phyloP scores from a whole-genome alignment of 2,329 filamentous ascomycete genomes.

The Trichoderma koningii region DNA sequence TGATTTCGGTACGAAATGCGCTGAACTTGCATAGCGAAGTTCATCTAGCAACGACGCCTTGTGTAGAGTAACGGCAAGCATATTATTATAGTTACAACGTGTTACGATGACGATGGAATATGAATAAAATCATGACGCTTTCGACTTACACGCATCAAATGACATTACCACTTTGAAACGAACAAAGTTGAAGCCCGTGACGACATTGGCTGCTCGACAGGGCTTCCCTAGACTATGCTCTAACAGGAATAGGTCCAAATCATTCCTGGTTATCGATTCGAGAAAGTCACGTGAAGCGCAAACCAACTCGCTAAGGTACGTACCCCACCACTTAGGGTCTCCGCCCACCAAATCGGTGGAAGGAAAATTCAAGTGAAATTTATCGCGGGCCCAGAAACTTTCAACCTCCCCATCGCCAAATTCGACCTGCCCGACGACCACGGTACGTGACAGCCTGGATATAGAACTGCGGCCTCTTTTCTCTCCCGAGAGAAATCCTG shows the following conservation, averaged over 20 bases:
- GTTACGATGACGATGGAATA: slow-evolving; percentile 14
- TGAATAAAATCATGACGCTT: background rate
- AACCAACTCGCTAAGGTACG: slow-evolving; percentile 36
- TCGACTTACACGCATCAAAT: background rate
- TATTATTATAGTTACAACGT: background rate
- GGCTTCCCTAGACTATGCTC: background rate
- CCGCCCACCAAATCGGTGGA: slow-evolving; percentile 43
- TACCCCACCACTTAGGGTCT: slow-evolving; percentile 43
- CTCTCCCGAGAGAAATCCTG: background rate
- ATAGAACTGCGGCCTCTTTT: background rate
- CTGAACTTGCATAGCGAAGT: slow-evolving; percentile 19
- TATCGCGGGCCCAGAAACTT: slow-evolving; percentile 40
- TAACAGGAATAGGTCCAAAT: background rate
- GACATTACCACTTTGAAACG: too few relatives aligned
- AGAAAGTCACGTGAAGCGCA: slow-evolving; percentile 12
- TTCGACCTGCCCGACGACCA: slow-evolving; percentile 45
- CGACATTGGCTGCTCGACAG: background rate
- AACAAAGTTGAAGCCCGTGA: background rate
- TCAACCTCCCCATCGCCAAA: slow-evolving; percentile 40
- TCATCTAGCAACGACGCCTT: slow-evolving; percentile 10
- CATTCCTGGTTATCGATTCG: background rate
- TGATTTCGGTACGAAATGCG: slow-evolving; percentile 4
- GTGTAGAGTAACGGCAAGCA: background rate
- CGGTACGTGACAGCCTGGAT: slow-evolving; percentile 38
- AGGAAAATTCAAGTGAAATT: slow-evolving; percentile 45